A percentile compares a stretch with the other conserved stretches of the same genome.
Conservation (phyloP, 129 eudicot species). For the Flaveria bidentis region DNA sequence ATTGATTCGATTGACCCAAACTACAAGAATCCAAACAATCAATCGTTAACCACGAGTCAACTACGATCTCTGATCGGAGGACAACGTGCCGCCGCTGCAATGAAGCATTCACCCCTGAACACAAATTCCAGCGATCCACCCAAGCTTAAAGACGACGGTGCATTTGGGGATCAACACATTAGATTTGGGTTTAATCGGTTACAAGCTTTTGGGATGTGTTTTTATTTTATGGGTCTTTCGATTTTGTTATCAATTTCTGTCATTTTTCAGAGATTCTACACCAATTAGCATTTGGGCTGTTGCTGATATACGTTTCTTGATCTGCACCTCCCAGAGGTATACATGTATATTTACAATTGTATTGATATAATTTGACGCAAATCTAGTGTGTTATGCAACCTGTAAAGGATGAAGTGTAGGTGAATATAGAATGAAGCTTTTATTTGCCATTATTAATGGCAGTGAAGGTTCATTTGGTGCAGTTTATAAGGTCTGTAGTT, state of each 20-base stretch:
- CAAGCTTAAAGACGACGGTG: conserved; percentile 23
- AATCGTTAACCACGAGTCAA: too few relatives aligned
- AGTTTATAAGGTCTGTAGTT: not conserved
- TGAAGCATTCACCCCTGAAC: too few relatives aligned
- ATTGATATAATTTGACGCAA: not conserved
- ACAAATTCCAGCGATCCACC: too few relatives aligned
- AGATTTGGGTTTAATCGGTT: conserved; percentile 38
- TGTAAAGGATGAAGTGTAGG: not conserved
- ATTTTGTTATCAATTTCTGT: too few relatives aligned
- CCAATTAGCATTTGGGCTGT: conserved; percentile 37
- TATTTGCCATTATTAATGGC: not conserved
- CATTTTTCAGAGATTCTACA: not conserved
- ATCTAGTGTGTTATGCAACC: not conserved
- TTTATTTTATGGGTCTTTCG: too few relatives aligned
- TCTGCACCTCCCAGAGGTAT: conserved; percentile 44
- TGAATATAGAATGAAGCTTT: not conserved
- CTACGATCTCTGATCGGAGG: too few relatives aligned
- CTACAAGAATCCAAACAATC: too few relatives aligned
- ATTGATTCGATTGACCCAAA: not conserved
- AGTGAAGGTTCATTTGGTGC: not conserved
- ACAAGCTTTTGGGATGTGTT: too few relatives aligned
- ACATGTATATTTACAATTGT: not conserved
- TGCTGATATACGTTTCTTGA: conserved; percentile 50
- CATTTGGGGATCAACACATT: conserved; percentile 22
- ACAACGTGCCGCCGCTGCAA: too few relatives aligned